Evolutionary conservation across 495 filamentous ascomycete species (phyloP), one percentile per base, ranked within the genome.

Genomic region (Lasiosphaeria miniovina): DNA sequence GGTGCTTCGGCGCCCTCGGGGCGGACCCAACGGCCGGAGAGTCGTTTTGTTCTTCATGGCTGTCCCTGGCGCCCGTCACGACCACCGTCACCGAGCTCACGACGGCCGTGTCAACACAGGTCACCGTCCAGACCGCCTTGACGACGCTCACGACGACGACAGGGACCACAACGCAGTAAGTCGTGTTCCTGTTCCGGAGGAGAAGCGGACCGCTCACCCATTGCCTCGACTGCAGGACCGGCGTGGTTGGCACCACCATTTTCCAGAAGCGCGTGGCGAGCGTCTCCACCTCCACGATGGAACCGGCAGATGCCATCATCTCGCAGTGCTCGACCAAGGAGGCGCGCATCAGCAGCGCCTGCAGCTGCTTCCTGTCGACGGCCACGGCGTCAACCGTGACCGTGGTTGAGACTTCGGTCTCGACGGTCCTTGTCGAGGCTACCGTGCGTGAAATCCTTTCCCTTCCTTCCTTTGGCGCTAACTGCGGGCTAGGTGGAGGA

Each of bases 11-110:
- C 31, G 61, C 61, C 38, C 33, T 63, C 55, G 38, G 32, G 24
- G 56, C 41, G 9, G 52, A 59, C 51, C 50, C 33, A 24, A 46
- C 41, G 9, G 35, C 52, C 15, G 63, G 63, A 40, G 63, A 66
- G 54, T 35, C 61, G 8, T 66, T 66, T 55, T 66, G 64, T 45
- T 63, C 61, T 11, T 63, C 64, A 6, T 66, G 53, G 49, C 58
- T 68, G 41, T 57, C 48, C 7, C 43, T 54, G 33, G 60, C 45
- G n/a, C 62, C 65, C 36, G 57, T 38, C 54, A 60, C 66, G 41
- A 59, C 64, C n/a, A 55, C 56, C 24, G 36, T 61, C 49, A 69
- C 64, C 49, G 64, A 66, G 36, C 31, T 52, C 51, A 48, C 38
- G 52, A 58, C 54, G 14, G 64, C 35, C 33, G 58, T 58, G 5